Conservation (phyloP, 371 early-diverging fungal genomes). For the Mortierella sp. region DNA sequence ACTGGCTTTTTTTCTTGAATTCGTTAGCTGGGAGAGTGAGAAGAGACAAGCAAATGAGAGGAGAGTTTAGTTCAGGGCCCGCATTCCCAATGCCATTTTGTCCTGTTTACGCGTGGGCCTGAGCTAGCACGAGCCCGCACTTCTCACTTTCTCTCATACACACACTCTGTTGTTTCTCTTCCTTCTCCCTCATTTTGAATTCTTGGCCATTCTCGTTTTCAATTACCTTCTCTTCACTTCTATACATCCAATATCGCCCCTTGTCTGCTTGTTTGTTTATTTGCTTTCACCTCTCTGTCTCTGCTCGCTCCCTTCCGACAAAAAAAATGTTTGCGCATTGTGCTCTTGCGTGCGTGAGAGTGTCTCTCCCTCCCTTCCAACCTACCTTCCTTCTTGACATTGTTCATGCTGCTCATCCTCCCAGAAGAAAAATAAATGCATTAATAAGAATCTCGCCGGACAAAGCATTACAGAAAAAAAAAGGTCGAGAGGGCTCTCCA, state of each 20-base stretch:
- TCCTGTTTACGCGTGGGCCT: background rate
- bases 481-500: background rate
- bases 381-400: background rate
- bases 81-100: background rate
- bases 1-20: background rate
- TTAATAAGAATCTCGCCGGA: slow-evolving; percentile 51
- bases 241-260: background rate
- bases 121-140: background rate
- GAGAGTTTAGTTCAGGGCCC: background rate
- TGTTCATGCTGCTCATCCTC: slow-evolving; percentile 14
- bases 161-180: background rate
- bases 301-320: background rate
- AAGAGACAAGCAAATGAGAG: background rate
- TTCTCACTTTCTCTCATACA: background rate
- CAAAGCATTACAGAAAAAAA: background rate
- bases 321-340: slow-evolving; percentile 24
- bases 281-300: background rate
- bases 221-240: background rate
- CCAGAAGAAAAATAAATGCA: background rate
- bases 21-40: background rate
- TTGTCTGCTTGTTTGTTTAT: slow-evolving; percentile 2
- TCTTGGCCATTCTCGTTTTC: background rate
- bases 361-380: background rate
- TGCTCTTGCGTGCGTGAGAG: background rate
- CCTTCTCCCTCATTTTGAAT: background rate